Evolutionary conservation across 352 stramenopile genomes (phyloP), one percentile per base, ranked within the genome.

Genomic region (Nothophytophthora sp.): DNA sequence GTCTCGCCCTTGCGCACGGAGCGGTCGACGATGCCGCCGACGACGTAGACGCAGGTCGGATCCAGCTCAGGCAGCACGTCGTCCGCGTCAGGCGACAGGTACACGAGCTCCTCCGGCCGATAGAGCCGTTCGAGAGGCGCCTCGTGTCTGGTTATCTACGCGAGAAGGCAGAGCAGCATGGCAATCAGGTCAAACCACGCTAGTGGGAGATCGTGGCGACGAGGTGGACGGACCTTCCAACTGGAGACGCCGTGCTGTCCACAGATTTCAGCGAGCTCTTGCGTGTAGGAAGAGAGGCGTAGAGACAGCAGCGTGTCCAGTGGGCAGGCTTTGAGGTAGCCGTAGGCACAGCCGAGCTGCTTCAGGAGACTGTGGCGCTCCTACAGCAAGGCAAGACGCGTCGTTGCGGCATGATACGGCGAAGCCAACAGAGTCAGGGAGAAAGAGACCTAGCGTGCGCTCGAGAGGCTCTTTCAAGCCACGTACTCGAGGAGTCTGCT

Each of bases 21-120:
- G 18, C 86, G 81, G 35, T 96, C 87, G 22, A 92, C 80, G 44
- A 96, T 93, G 20, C 81, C 87, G 22, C 85, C 85, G 32, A 96
- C 59, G 32, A 95, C 70, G 55, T 96, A 95, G 8, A 90, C 69
- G 7, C 39, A 59, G 13, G 43, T 29, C 16, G 65, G 56, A 45
- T 92, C 64, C 5, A 97, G 28, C 4, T 60, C 35, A 1, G 62
- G 33, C 0, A 97, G 70, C 5, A 89, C 63, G 18, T 89, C 72
- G 0, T 76, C 53, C n/a, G 85, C 82, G 46, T 97, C 88, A 4
- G 88, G 87, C 1, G 84, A 94, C 15, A 97, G 49, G 41, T 95
- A 94, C 7, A 97, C 54, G 25, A 96, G 51, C 28, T 86, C 38
- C 6, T 75, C 20, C n/a, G 46, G 20, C 4, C 40, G 12, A 29